Evolutionary conservation across 1,284 basidiomycete species (phyloP).

Genomic region (Wallemia mellicola): DNA sequence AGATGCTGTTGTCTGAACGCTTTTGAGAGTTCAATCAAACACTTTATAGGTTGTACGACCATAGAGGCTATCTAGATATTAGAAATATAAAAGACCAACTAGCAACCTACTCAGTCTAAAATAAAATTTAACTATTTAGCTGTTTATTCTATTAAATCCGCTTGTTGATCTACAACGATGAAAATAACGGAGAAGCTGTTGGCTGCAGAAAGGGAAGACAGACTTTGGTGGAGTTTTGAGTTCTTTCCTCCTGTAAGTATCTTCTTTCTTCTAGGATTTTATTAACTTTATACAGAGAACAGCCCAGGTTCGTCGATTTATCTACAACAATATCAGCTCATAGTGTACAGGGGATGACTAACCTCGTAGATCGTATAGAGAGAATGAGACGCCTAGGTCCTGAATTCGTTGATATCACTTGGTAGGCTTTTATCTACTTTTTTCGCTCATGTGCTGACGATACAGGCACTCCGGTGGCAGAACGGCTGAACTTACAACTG

Average conservation of each 20-base stretch:
- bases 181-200: conserved; percentile 73
- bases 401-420: conserved; percentile 95
- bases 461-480: not conserved
- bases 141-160: not conserved
- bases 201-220: conserved; percentile 45
- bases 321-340: not conserved
- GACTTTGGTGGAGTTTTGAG: conserved; percentile 84
- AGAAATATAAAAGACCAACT: too few species aligned
- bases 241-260: conserved; percentile 87
- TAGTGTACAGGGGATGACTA: conserved; percentile 49
- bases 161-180: conserved; percentile 22
- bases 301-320: not conserved
- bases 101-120: too few species aligned
- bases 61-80: not conserved
- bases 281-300: not conserved
- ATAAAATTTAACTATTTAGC: too few species aligned
- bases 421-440: conserved; percentile 28
- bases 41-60: not conserved
- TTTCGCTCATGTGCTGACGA: too few species aligned
- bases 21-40: not conserved
- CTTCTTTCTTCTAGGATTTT: not conserved
- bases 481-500: conserved; percentile 35
- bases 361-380: conserved; percentile 82
- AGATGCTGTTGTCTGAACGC: not conserved
- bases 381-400: conserved; percentile 86